Evolutionary conservation across 305 asterid genomes (phyloP), one percentile per base, ranked within the genome.

Genomic region (Fraxinus platypoda): DNA sequence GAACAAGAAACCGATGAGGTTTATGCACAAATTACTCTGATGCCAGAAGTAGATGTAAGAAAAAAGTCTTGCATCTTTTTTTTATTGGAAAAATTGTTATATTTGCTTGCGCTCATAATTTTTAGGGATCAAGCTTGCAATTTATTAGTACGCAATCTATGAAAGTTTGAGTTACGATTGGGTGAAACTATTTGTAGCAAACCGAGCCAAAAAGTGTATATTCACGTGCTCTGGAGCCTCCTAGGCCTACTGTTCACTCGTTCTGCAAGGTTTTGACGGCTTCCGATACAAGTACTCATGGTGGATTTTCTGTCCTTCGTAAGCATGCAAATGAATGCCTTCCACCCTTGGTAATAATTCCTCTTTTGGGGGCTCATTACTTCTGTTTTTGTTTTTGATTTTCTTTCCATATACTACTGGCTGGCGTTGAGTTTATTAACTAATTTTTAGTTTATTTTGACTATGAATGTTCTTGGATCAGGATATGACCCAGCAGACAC

Each of bases 401-500:
- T 26, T 62, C 74, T 13, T 77, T 3, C 28, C 72, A 68, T 33
- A n/a, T 6, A 52, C 23, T 1, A 70, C 28, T 57, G 26, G 23
- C 73, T 43, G 26, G 43, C 13, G 23, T 4, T 46, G 38, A 33
- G 15, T 73, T 54, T 25, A 62, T 66, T 13, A 25, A 49, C 64
- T 34, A 3, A 13, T 30, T 31, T 64, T 74, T 21, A 35, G 12
- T 66, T 64, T 82, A 71, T 54, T 28, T 13, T 84, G 76, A 81
- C 83, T 25, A 23, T 75, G n/a, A 13, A 68, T 74, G 49, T 28
- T 75, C 34, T 52, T 66, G 62, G 68, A 80, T 75, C 85, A 95
- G 99, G 98, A 96, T 80, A 91, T 96, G 98, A 89, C 85, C 66
- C 98, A 90, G 84, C 94, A 86, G 78, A 95, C 90, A 68, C 99